Base-by-base conservation (phyloP, 2,329 filamentous ascomycete species). In the Cladosporium sp. region DNA sequence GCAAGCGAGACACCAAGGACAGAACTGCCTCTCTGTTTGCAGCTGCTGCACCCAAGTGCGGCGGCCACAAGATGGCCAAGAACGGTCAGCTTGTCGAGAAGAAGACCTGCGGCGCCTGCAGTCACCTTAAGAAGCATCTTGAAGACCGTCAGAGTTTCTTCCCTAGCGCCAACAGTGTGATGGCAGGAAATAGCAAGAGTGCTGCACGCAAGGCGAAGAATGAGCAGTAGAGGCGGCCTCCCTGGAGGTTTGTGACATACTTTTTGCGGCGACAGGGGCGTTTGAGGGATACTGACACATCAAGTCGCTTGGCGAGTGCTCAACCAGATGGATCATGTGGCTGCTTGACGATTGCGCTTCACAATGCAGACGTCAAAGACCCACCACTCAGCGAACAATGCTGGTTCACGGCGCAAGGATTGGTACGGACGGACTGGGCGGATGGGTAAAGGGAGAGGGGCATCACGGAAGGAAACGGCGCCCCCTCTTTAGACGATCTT, bases 41-140 rank as follows among this genome's bases (percentile, higher is more conserved):
- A 7, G 15, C 40, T 19, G 20, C 40, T 24, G 25, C 19, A 20
- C 17, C 36, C 10, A 35, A 55, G 32, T 45, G 22, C 24, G n/a
- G 17, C 13, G 42, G 42, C 24, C 25, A 24, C 13, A 45, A 28
- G 42, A 28, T 24, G 15, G 12, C 12, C 12, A 36, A 45, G 51
- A 47, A 40, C 12, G 40, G 51, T 13, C 15, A 55, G 22, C 3
- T 37, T 13, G 32, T 45, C 15, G 40, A 36, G 34, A 60, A 55
- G 17, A 60, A 56, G 50, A 58, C 49, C 10, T 68, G 65, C 50
- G 64, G 62, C 25, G 49, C 62, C 28, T 66, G 66, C 61, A 65
- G 61, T 28, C 61, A 61, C 19, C 57, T 67, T 36, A 68, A 71
- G 65, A 68, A 68, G 59, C 25, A 15, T n/a, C 13, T 25, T 17